These are phyloP conservation scores for Peniophora sp. DNA, from an alignment of 1,284 basidiomycete species.

Conservation along the genomic window DNA sequence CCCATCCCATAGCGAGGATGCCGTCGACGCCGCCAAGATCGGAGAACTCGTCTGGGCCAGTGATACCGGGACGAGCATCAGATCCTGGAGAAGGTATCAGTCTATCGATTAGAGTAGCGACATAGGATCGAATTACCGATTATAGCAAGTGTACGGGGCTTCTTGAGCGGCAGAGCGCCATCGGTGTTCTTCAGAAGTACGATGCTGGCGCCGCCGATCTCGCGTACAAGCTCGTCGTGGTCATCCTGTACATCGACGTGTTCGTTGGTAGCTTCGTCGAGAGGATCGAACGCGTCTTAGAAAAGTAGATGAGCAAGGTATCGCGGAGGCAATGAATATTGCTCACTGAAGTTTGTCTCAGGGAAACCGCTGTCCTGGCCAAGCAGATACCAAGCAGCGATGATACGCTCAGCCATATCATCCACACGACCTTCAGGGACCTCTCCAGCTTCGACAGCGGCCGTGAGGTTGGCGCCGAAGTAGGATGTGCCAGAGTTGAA, in stretches of 20 bases:
- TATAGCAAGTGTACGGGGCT: conserved; percentile 27
- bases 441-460: conserved; percentile 34
- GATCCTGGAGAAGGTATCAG: conserved; percentile 24
- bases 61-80: conserved; percentile 44
- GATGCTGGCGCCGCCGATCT: conserved; percentile 49
- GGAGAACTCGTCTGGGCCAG: conserved; percentile 51
- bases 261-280: conserved; percentile 17
- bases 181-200: conserved; percentile 59
- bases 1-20: conserved; percentile 59
- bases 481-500: conserved; percentile 13
- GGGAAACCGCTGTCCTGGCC: conserved; percentile 55
- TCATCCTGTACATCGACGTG: conserved; percentile 42
- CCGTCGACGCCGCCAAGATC: conserved; percentile 38
- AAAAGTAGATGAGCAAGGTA: conserved; percentile 8
- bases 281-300: conserved; percentile 1
- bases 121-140: conserved; percentile 15
- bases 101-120: conserved; percentile 14
- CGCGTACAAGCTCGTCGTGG: conserved; percentile 40
- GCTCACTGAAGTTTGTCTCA: conserved; percentile 20
- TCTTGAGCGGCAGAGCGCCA: conserved; percentile 42
- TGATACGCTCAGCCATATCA: conserved; percentile 33
- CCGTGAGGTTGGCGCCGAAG: conserved; percentile 23
- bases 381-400: conserved; percentile 46
- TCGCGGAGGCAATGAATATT: background rate
- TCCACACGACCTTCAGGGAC: conserved; percentile 28